Evolutionary conservation across 192 early-diverging fungal genomes (phyloP), one percentile per base, ranked within the genome.

Genomic region (Linnemannia zychae): DNA sequence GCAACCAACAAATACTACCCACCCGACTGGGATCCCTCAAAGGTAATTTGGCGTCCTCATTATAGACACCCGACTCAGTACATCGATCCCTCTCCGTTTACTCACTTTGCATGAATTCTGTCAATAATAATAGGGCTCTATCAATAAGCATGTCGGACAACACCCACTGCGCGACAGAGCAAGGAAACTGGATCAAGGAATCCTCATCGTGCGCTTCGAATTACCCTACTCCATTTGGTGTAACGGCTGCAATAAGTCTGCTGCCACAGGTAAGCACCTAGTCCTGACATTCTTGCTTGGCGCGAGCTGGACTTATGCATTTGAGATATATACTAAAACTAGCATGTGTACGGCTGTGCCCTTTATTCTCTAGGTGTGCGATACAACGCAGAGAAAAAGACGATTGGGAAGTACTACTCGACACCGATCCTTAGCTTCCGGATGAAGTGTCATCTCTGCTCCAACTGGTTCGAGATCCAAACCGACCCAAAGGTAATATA

Each of bases 361-460:
- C 28, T 0, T 81, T 12, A 13, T 48, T 28, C 52, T 7, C 24
- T 70, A 93, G 95, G 97, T n/a, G 93, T 96, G 24, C 92, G 98
- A 48, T 98, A 96, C 80, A 99, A 99, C 90, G 97, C 98, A 5
- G 96, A 99, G 82, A 99, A 99, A 89, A 97, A 96, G 83, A 95
- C 96, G 76, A 89, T 96, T 37, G 97, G 96, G 17, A 96, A 91
- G 38, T 99, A 98, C 81, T 94, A 93, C 81, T 91, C 93, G 28
- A 97, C 96, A 18, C 92, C 97, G 3, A 97, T 98, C 40, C 94
- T 89, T 85, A 92, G 92, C 65, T 98, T 99, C 87, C 92, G 96
- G 7, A 97, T 98, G 96, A 98, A 97, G 83, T 99, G 98, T 82
- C 96, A 96, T 77, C 87, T 97, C 40, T 99, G 98, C 78, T 79